These are phyloP conservation scores for Brettanomyces sp. DNA, from an alignment of 805 yeast genomes.

Conservation along the genomic window DNA sequence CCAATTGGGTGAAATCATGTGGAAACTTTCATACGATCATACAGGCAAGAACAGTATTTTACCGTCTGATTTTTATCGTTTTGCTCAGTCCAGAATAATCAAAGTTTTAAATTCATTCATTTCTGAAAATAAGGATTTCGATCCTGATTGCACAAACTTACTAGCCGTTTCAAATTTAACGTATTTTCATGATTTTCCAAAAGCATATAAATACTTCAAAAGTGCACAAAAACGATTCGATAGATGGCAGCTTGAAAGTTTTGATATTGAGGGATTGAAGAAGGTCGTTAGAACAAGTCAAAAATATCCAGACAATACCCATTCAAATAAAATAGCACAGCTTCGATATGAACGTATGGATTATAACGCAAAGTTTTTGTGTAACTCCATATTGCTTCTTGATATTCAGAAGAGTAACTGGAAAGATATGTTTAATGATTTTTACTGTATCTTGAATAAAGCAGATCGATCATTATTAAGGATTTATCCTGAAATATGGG, in stretches of 20 bases:
- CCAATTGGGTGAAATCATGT: constrained; percentile 21
- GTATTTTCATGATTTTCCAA: constrained; percentile 14
- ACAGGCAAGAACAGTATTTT: constrained; percentile 17
- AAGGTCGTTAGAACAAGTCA: constrained; percentile 3
- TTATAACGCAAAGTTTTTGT: constrained; percentile 19
- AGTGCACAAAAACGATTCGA: constrained; percentile 23
- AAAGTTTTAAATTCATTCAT: constrained; percentile 14
- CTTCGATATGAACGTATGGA: constrained; percentile 15
- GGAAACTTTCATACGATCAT: constrained; percentile 22
- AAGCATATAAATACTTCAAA: constrained; percentile 16
- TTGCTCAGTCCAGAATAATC: constrained; percentile 19
- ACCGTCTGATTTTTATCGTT: constrained; percentile 15
- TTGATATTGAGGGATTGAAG: constrained; percentile 24
- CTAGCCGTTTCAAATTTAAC: constrained; percentile 22
- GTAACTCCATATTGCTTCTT: constrained; percentile 19
- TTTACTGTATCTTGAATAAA: constrained; percentile 10
- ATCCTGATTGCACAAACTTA: constrained; percentile 18
- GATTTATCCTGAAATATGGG: constrained; percentile 24
- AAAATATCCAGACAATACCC: not conserved
- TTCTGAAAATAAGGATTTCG: constrained; percentile 6
- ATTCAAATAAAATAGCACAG: constrained; percentile 8
- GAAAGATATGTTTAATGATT: constrained; percentile 8
- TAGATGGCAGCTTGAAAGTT: constrained; percentile 23
- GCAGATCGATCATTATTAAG: constrained; percentile 12
- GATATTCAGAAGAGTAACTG: constrained; percentile 9